Evolutionary conservation across 1,284 basidiomycete genomes (phyloP).

Genomic region (Leccinum pachyderme): DNA sequence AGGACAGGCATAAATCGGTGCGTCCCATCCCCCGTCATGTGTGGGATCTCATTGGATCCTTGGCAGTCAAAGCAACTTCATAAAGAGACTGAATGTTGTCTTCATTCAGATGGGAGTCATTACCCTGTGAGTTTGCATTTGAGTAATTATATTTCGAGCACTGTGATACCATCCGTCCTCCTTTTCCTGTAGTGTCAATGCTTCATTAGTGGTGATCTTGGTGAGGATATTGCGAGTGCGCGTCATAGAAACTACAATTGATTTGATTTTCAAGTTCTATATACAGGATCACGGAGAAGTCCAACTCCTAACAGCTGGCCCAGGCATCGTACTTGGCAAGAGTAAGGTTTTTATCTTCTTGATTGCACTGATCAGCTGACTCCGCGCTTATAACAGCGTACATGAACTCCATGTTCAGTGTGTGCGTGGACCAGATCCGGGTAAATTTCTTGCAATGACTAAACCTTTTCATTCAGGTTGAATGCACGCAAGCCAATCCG

Average conservation of each 20-base stretch:
- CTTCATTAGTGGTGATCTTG: slow-evolving; percentile 7
- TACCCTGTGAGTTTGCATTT: slow-evolving; percentile 14
- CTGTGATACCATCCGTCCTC: background rate
- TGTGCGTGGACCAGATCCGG: slow-evolving; percentile 12
- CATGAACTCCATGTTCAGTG: slow-evolving; percentile 26
- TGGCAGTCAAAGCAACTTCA: slow-evolving; percentile 7
- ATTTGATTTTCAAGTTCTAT: slow-evolving; percentile 12
- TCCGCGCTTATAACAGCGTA: slow-evolving; percentile 15
- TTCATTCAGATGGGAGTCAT: slow-evolving; percentile 29
- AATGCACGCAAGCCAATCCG: slow-evolving; percentile 18
- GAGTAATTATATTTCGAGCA: background rate
- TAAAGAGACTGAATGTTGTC: slow-evolving; percentile 17
- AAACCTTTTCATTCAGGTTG: slow-evolving; percentile 3
- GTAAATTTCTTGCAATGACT: background rate
- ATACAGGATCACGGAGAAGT: slow-evolving; percentile 2
- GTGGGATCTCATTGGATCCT: no score
- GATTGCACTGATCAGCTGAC: background rate
- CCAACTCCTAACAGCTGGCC: slow-evolving; percentile 8
- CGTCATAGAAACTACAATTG: background rate
- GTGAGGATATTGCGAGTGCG: slow-evolving; percentile 7
- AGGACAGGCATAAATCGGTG: slow-evolving; percentile 19
- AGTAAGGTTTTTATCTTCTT: slow-evolving; percentile 2
- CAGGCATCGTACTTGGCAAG: slow-evolving; percentile 15
- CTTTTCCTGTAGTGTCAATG: slow-evolving; percentile 12
- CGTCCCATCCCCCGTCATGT: background rate